A percentile compares a stretch with the other conserved stretches of the same genome.
Conservation (phyloP, 1,139 yeast genomes). For the Yamadazyma trypodendri region DNA sequence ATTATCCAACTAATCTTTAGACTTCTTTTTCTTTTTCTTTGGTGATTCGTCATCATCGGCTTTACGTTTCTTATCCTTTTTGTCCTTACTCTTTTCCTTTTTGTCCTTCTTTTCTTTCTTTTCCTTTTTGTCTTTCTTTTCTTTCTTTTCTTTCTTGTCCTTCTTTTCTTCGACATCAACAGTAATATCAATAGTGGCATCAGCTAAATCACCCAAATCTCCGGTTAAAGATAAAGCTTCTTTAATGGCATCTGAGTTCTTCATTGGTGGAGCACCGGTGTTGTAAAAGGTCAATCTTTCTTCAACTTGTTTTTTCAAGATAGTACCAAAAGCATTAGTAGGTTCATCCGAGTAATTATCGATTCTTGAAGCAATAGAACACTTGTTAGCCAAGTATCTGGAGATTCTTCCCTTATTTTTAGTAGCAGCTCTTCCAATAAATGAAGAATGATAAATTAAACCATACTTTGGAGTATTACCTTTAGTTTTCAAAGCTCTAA, state of each 20-base stretch:
- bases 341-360: constrained; percentile 93
- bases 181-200: constrained; percentile 15
- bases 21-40: constrained; percentile 50
- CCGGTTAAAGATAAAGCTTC: constrained; percentile 72
- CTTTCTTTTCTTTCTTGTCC: constrained; percentile 51
- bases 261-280: constrained; percentile 95
- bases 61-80: constrained; percentile 53
- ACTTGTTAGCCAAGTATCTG: constrained; percentile 96
- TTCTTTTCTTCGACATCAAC: constrained; percentile 37
- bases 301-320: constrained; percentile 94
- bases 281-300: constrained; percentile 95
- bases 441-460: constrained; percentile 92
- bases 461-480: constrained; percentile 99
- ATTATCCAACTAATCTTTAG: constrained; percentile 30
- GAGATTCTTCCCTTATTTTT: constrained; percentile 99
- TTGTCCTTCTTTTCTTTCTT: constrained; percentile 56
- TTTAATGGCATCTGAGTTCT: constrained; percentile 90
- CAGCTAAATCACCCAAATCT: constrained; percentile 30
- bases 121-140: constrained; percentile 55
- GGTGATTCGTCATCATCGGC: constrained; percentile 47
- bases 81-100: constrained; percentile 54
- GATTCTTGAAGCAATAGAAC: constrained; percentile 97
- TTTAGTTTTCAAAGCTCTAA: constrained; percentile 97
- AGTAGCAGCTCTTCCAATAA: constrained; percentile 96
- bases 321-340: constrained; percentile 81